Conservation (phyloP, 2,329 filamentous ascomycete genomes). For the Claviceps capensis region DNA sequence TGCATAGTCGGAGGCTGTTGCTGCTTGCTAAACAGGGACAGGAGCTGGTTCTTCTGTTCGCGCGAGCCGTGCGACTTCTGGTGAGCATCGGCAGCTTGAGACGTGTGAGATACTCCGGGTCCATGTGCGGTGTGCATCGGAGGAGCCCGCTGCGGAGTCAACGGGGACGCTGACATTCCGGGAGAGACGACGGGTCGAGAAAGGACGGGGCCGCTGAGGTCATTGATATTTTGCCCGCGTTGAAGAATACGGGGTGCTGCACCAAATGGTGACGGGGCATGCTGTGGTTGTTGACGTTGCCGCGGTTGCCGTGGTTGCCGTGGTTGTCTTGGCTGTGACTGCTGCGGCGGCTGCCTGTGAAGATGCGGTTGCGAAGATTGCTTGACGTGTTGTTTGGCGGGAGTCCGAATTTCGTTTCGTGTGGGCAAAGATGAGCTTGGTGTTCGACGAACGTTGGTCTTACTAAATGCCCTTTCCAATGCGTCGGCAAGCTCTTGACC, state of each 20-base stretch:
- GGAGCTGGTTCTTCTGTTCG: slow-evolving; percentile 24
- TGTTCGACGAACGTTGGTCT: slow-evolving; percentile 7
- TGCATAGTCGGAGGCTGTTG: slow-evolving; percentile 5
- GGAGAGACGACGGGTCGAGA: slow-evolving; percentile 8
- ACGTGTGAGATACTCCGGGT: background rate
- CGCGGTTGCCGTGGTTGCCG: background rate
- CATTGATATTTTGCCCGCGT: slow-evolving; percentile 18
- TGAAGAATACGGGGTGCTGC: slow-evolving; percentile 23
- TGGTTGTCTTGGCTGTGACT: background rate
- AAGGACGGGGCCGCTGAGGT: slow-evolving; percentile 3
- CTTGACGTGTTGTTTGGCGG: slow-evolving; percentile 5
- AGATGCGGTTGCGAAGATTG: slow-evolving; percentile 6
- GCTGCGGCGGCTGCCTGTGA: background rate
- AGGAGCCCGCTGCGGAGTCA: slow-evolving; percentile 6
- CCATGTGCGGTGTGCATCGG: slow-evolving; percentile 1
- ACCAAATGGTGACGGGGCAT: background rate
- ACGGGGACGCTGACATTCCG: slow-evolving; percentile 11
- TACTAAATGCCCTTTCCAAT: slow-evolving; percentile 12
- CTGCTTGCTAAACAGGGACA: slow-evolving; percentile 50
- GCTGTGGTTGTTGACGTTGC: background rate
- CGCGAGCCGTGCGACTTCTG: slow-evolving; percentile 14
- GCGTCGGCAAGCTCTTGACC: slow-evolving; percentile 3
- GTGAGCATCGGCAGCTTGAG: background rate
- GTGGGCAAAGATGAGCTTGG: slow-evolving; percentile 8
- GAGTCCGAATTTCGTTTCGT: background rate